Conservation (phyloP, 2,329 filamentous ascomycete species). For the Fusarium euwallaceae region DNA sequence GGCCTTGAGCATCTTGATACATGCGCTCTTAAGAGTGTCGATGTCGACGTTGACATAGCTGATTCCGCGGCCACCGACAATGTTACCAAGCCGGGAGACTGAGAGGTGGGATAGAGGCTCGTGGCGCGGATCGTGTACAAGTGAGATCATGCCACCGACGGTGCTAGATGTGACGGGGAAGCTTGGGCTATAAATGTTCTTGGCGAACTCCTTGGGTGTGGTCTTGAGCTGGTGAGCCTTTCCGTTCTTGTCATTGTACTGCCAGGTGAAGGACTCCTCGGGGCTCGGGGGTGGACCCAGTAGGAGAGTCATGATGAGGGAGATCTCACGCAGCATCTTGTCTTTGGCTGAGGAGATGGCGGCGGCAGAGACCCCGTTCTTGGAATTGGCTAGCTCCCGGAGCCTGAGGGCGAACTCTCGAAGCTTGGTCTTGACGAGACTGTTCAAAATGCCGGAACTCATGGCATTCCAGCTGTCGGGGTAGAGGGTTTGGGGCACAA, state of each 20-base stretch:
- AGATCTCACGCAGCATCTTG: constrained; percentile 83
- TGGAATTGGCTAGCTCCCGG: constrained; percentile 64
- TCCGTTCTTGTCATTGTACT: constrained; percentile 78
- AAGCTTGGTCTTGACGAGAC: constrained; percentile 84
- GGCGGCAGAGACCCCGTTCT: constrained; percentile 50
- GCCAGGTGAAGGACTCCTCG: constrained; percentile 80
- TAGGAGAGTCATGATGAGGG: constrained; percentile 84
- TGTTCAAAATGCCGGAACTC: constrained; percentile 78
- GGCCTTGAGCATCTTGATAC: constrained; percentile 81
- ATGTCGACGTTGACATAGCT: constrained; percentile 89
- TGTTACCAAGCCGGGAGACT: constrained; percentile 83
- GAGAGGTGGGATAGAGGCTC: constrained; percentile 78
- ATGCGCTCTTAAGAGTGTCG: constrained; percentile 76
- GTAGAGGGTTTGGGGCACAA: constrained; percentile 86
- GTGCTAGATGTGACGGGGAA: constrained; percentile 71
- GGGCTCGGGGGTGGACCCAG: constrained; percentile 83
- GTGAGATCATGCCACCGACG: constrained; percentile 79
- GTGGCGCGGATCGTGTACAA: constrained; percentile 89
- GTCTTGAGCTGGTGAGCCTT: constrained; percentile 72
- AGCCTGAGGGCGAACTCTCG: constrained; percentile 86
- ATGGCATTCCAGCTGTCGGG: constrained; percentile 85
- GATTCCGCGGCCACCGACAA: constrained; percentile 80
- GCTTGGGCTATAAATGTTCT: constrained; percentile 72
- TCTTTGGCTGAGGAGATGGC: constrained; percentile 70
- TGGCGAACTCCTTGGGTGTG: constrained; percentile 79